These are phyloP conservation scores for Fagus sylvatica DNA, from an alignment of 306 rosid genomes.

Conservation along the genomic window DNA sequence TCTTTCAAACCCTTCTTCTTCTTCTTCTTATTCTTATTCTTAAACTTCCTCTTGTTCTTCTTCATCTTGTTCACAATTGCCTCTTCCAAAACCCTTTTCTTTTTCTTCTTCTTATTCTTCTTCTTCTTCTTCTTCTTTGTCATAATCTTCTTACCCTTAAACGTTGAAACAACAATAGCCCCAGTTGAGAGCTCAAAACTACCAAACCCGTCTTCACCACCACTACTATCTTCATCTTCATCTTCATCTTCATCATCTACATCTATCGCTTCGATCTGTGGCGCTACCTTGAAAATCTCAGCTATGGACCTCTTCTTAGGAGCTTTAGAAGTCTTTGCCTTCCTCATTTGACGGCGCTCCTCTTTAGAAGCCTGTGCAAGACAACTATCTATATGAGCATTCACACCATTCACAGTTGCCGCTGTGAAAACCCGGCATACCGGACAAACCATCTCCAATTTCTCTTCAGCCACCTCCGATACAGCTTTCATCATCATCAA, in stretches of 20 bases:
- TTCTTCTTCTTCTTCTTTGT: constrained; percentile 36
- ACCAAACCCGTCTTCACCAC: constrained; percentile 24
- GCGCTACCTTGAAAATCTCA: constrained; percentile 82
- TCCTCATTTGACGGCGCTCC: constrained; percentile 46
- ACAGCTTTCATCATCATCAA: background rate
- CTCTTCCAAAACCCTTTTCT: constrained; percentile 33
- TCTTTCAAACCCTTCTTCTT: constrained; percentile 23
- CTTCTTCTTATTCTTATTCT: constrained; percentile 28
- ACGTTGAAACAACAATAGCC: constrained; percentile 21
- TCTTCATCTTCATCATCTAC: constrained; percentile 29
- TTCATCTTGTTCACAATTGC: constrained; percentile 22
- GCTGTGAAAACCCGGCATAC: constrained; percentile 63
- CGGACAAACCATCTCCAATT: constrained; percentile 64
- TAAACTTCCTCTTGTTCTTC: constrained; percentile 40
- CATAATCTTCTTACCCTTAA: constrained; percentile 35
- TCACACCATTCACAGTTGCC: constrained; percentile 57
- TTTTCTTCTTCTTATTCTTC: constrained; percentile 37
- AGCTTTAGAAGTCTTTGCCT: constrained; percentile 45
- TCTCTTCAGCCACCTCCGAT: constrained; percentile 24
- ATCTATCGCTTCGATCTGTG: constrained; percentile 49
- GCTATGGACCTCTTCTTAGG: constrained; percentile 89
- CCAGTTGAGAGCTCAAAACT: constrained; percentile 19
- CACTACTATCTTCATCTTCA: constrained; percentile 11
- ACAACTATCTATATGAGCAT: constrained; percentile 66
- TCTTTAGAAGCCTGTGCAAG: constrained; percentile 47